phyloP scores from a whole-genome alignment of 2,329 filamentous ascomycete genomes.

The Samsoniella hepiali region DNA sequence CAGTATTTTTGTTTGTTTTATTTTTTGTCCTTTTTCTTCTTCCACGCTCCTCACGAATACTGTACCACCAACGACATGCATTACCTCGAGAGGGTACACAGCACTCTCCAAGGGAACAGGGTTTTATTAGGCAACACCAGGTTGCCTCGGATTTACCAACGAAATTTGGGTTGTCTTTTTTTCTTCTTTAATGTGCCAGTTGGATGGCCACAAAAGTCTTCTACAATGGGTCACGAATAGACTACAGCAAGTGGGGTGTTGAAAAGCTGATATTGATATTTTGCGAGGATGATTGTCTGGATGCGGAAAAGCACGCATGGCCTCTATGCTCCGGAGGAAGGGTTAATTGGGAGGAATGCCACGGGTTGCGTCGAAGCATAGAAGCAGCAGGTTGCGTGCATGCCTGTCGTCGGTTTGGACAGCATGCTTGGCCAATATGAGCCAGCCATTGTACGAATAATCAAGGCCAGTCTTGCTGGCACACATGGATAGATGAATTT shows the following conservation, averaged over 20 bases:
- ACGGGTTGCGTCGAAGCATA: neutral
- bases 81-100: slow-evolving; percentile 15
- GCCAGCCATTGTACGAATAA: slow-evolving; percentile 1
- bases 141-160: slow-evolving; percentile 12
- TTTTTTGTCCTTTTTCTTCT: slow-evolving; percentile 1
- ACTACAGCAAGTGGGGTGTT: slow-evolving; percentile 3
- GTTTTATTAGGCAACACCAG: slow-evolving; percentile 9
- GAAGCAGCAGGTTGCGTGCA: neutral
- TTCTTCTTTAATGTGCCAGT: slow-evolving; percentile 1
- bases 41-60: neutral
- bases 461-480: neutral
- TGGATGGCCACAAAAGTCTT: slow-evolving; percentile 13
- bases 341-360: slow-evolving; percentile 3
- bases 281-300: neutral
- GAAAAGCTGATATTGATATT: slow-evolving; percentile 6
- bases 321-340: neutral
- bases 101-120: slow-evolving; percentile 14
- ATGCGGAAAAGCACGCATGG: neutral
- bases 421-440: neutral
- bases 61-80: slow-evolving; percentile 13
- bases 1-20: neutral
- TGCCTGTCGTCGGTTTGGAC: neutral
- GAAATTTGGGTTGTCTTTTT: slow-evolving; percentile 3
- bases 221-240: slow-evolving; percentile 16
- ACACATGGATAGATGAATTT: slow-evolving; percentile 2